phyloP scores from a whole-genome alignment of 768 basidiomycete species.

The Cytidiella melzeri region DNA sequence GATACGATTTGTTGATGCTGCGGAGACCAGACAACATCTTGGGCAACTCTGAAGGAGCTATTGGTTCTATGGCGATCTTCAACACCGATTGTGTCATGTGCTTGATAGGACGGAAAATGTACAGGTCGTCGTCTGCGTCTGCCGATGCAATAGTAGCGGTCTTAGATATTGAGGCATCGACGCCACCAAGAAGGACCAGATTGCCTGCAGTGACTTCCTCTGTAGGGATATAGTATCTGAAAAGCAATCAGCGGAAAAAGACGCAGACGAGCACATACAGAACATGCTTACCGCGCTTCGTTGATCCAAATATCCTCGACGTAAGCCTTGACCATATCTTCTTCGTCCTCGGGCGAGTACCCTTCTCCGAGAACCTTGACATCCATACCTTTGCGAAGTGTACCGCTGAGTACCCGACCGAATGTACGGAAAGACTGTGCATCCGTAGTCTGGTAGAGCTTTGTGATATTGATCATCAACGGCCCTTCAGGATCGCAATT shows the following conservation, averaged over 20 bases:
- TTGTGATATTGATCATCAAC: constrained; percentile 88
- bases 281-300: constrained; percentile 69
- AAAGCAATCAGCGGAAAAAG: neutral
- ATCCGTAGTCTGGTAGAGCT: constrained; percentile 94
- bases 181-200: constrained; percentile 85
- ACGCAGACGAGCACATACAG: neutral
- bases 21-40: constrained; percentile 98
- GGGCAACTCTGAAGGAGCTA: constrained; percentile 93
- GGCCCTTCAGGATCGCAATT: constrained; percentile 80
- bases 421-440: constrained; percentile 96
- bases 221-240: constrained; percentile 84
- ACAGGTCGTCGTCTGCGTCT: constrained; percentile 76
- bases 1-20: constrained; percentile 97
- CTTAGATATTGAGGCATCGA: constrained; percentile 92
- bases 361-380: constrained; percentile 98
- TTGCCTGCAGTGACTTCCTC: constrained; percentile 90
- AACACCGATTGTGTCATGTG: constrained; percentile 97
- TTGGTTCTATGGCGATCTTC: constrained; percentile 97
- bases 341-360: constrained; percentile 98
- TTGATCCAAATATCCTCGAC: constrained; percentile 89
- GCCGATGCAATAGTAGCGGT: constrained; percentile 80
- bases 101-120: constrained; percentile 94
- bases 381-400: constrained; percentile 72
- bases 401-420: constrained; percentile 91
- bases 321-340: constrained; percentile 85